Evolutionary conservation across 2,329 filamentous ascomycete species (phyloP), one percentile per base, ranked within the genome.

Genomic region (Aotearoamyces nothofagi): DNA sequence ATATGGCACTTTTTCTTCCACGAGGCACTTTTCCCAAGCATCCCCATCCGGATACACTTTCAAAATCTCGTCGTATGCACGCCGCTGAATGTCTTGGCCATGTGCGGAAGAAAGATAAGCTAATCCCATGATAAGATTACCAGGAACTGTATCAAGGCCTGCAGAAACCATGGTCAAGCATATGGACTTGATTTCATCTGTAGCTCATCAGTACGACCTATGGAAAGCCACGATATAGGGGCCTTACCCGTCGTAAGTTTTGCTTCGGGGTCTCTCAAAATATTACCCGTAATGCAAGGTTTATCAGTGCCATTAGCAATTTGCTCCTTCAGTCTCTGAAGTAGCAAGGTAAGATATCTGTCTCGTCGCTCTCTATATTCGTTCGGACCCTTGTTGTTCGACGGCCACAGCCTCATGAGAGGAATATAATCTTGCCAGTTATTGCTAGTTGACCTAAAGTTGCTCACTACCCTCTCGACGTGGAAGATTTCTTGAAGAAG

Each of bases 351-450:
- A 54, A 78, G 54, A 36, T 78, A 78, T 29, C 62, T 66, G 38
- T 83, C 78, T 29, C 80, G 61, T 12, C 80, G 62, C n/a, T 57
- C 55, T 20, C 78, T 66, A 51, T 74, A 81, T 35, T 73, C 67
- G 5, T 64, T 54, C 0, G 79, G 77, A 27, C 70, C 63, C 3
- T 59, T 58, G 42, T 70, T 82, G 37, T 63, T 63, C 17, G 60
- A 68, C 3, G 72, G 65, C 39, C 69, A 63, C 2, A 83, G 49
- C 15, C 81, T 63, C 35, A 90, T 48, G 4, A 86, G 43, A 0
- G 81, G 79, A n/a, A 90, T 69, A 40, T 87, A 87, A 44, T 90
- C 81, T 44, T 82, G 77, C 70, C 78, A 81, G 48, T 87, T 87
- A 46, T 84, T 82, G 42, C 75, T 81, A 1, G 79, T 87, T 15